Conservation (phyloP, 2,329 filamentous ascomycete genomes). For the Leptographium wingfieldii region DNA sequence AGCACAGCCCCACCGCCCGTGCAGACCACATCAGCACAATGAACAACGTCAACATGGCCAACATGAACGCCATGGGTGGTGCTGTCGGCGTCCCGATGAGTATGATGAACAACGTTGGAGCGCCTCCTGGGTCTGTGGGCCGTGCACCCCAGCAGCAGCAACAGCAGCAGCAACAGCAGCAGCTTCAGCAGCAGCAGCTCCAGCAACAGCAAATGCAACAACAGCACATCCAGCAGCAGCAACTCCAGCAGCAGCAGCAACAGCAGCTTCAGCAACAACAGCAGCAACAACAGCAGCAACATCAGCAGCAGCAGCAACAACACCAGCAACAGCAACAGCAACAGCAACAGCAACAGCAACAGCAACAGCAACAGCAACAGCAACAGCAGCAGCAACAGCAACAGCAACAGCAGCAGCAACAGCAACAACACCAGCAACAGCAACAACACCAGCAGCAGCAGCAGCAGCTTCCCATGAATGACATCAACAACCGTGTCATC, state of each 20-base stretch:
- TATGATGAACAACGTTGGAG: conserved; percentile 52
- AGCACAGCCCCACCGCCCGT: neutral
- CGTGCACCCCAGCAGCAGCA: conserved; percentile 6
- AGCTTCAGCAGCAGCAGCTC: conserved; percentile 6
- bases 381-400: conserved; percentile 2
- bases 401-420: conserved; percentile 17
- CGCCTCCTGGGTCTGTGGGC: conserved; percentile 21
- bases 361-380: conserved; percentile 6
- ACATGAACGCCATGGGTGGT: conserved; percentile 57
- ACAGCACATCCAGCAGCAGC: conserved; percentile 1
- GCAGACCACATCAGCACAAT: conserved; percentile 23
- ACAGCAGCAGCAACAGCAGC: conserved; percentile 1
- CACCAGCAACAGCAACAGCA: conserved; percentile 5
- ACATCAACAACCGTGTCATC: conserved; percentile 35
- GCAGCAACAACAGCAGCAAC: conserved; percentile 9
- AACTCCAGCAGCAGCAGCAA: neutral
- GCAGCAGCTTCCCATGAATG: conserved; percentile 28
- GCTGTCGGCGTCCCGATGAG: conserved; percentile 51
- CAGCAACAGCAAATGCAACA: neutral
- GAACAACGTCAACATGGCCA: conserved; percentile 57
- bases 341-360: conserved; percentile 4
- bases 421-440: conserved; percentile 14
- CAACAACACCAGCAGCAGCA: conserved; percentile 5
- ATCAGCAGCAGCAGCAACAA: conserved; percentile 19
- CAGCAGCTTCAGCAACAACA: conserved; percentile 6